Evolutionary conservation across 140 eudicot genomes (phyloP).

Genomic region (Oenanthe javanica): DNA sequence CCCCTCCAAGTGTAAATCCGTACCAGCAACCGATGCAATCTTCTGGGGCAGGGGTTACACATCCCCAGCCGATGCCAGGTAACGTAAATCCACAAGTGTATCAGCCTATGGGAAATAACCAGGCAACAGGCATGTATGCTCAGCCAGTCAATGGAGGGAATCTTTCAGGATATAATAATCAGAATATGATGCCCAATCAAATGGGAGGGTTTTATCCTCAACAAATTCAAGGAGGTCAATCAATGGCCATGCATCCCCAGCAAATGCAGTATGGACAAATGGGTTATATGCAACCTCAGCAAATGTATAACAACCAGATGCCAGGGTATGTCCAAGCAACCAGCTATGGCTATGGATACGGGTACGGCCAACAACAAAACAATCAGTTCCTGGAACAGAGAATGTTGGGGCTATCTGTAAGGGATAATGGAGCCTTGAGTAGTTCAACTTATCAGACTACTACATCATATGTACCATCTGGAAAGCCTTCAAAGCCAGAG

Average conservation of each 20-base stretch:
- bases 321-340: constrained; percentile 27
- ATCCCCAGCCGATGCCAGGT: constrained; percentile 21
- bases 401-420: constrained; percentile 57
- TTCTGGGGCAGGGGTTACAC: constrained; percentile 9
- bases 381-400: constrained; percentile 54
- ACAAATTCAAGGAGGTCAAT: constrained; percentile 18
- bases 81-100: constrained; percentile 1
- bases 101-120: constrained; percentile 13
- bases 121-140: constrained; percentile 19
- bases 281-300: constrained; percentile 45
- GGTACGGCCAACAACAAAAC: constrained; percentile 36
- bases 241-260: constrained; percentile 40
- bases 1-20: constrained; percentile 19
- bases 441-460: constrained; percentile 33
- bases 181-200: constrained; percentile 19
- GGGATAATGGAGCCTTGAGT: constrained; percentile 27
- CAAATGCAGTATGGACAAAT: constrained; percentile 48
- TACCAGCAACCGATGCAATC: constrained; percentile 33
- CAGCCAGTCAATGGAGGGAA: constrained; percentile 23
- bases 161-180: constrained; percentile 23
- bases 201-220: constrained; percentile 25
- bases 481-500: constrained; percentile 60
- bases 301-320: constrained; percentile 49
- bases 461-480: constrained; percentile 42
- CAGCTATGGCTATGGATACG: constrained; percentile 22